Percentiles rank a stretch among this genome's conserved stretches.
phyloP scores from a whole-genome alignment of 768 basidiomycete genomes.

The Suillus subalutaceus region DNA sequence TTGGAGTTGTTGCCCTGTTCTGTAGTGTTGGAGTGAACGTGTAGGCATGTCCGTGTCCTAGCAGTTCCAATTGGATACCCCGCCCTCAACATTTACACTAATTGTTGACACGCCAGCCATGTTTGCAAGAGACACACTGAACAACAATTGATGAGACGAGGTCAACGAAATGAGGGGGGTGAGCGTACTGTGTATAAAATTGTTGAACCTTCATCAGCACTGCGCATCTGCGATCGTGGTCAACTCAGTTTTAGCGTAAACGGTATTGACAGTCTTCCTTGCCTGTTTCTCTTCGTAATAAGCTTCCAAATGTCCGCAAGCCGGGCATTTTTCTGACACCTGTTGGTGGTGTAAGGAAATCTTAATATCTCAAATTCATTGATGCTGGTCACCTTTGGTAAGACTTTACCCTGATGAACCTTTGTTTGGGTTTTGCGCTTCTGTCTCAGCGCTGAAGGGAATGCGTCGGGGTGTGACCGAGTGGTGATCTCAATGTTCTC shows the following conservation, averaged over 20 bases:
- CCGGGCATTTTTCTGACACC: slow-evolving; percentile 90
- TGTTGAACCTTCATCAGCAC: slow-evolving; percentile 94
- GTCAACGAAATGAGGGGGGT: slow-evolving; percentile 5
- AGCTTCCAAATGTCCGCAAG: slow-evolving; percentile 82
- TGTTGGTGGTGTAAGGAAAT: slow-evolving; percentile 31
- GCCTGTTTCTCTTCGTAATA: slow-evolving; percentile 91
- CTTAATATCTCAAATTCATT: slow-evolving; percentile 26
- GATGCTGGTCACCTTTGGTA: slow-evolving; percentile 58
- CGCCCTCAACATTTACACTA: slow-evolving; percentile 25
- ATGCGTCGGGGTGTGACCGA: slow-evolving; percentile 90
- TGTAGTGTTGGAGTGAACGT: slow-evolving; percentile 85
- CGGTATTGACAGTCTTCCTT: slow-evolving; percentile 21
- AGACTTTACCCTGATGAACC: slow-evolving; percentile 68
- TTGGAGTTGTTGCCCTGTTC: slow-evolving; percentile 89
- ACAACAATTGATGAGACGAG: slow-evolving; percentile 3
- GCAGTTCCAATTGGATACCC: slow-evolving; percentile 2
- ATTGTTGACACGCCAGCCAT: slow-evolving; percentile 85
- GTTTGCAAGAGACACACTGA: slow-evolving; percentile 75
- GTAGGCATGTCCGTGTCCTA: slow-evolving; percentile 36
- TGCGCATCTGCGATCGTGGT: slow-evolving; percentile 59
- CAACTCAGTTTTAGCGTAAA: background rate
- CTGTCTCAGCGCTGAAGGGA: slow-evolving; percentile 86
- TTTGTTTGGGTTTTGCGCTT: slow-evolving; percentile 91
- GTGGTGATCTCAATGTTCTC: slow-evolving; percentile 91
- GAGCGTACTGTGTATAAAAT: slow-evolving; percentile 87